Conservation (phyloP, 106 monocot genomes). For the Gastrodia elata region DNA sequence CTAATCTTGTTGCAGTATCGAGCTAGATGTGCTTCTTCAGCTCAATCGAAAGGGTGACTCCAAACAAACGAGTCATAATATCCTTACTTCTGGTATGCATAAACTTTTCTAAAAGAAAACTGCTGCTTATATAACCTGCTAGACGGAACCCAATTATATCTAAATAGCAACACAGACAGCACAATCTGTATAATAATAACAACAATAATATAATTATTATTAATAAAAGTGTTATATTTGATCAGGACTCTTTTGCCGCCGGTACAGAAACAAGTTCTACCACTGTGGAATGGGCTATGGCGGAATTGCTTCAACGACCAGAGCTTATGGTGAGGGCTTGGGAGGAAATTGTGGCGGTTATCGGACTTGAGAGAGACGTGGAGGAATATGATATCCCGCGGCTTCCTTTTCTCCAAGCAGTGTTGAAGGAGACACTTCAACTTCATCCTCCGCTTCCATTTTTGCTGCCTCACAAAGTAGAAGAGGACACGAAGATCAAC, state of each 20-base stretch:
- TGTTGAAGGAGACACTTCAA: slow-evolving; percentile 43
- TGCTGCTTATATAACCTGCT: too few species aligned
- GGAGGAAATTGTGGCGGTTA: slow-evolving; percentile 17
- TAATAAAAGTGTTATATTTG: too few species aligned
- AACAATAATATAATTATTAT: too few species aligned
- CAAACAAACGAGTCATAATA: neutral
- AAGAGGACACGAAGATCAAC: neutral
- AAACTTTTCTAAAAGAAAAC: too few species aligned
- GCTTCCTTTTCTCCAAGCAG: slow-evolving; percentile 36
- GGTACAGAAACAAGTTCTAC: slow-evolving; percentile 39
- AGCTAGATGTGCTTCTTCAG: slow-evolving; percentile 21
- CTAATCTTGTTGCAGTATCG: too few species aligned
- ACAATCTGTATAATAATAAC: too few species aligned
- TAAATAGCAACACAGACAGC: too few species aligned
- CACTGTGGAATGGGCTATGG: slow-evolving; percentile 51
- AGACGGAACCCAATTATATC: too few species aligned
- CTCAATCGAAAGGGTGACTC: neutral
- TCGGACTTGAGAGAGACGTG: slow-evolving; percentile 15
- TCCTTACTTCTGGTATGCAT: slow-evolving; percentile 6
- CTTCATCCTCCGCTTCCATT: slow-evolving; percentile 42
- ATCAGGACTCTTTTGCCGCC: slow-evolving; percentile 35
- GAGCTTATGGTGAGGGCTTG: slow-evolving; percentile 17
- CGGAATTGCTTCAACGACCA: slow-evolving; percentile 38
- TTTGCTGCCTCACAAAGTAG: slow-evolving; percentile 32
- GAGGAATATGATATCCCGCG: slow-evolving; percentile 27